Conservation (phyloP, 495 filamentous ascomycete species). For the Aspergillus saccharolyticus region DNA sequence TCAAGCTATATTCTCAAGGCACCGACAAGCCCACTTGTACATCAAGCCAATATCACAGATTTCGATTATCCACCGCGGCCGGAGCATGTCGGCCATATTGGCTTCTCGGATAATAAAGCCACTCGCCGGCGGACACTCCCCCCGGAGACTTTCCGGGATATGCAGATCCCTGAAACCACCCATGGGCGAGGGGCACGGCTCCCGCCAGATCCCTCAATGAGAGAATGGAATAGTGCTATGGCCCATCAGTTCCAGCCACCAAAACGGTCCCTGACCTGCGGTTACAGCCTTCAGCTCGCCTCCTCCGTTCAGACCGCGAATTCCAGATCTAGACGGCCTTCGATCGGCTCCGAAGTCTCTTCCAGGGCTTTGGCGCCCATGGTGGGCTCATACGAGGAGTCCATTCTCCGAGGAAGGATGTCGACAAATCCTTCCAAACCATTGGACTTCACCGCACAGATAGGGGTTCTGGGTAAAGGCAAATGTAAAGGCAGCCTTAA, state of each 20-base stretch:
- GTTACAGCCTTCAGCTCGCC: constrained; percentile 51
- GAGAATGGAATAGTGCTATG: constrained; percentile 47
- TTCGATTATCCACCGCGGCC: constrained; percentile 56
- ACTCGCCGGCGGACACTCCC: constrained; percentile 58
- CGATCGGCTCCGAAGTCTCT: constrained; percentile 67
- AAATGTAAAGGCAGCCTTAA: constrained; percentile 82
- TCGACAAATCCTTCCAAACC: constrained; percentile 94
- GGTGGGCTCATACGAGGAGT: constrained; percentile 98
- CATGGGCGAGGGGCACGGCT: constrained; percentile 16
- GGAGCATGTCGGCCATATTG: constrained; percentile 25
- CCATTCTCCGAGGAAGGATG: constrained; percentile 91
- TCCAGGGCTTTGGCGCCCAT: constrained; percentile 84
- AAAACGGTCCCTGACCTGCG: constrained; percentile 64
- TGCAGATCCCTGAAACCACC: constrained; percentile 33
- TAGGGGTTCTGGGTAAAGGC: constrained; percentile 85
- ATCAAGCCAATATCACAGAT: constrained; percentile 85
- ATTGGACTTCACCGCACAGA: constrained; percentile 89
- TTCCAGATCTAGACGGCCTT: constrained; percentile 59
- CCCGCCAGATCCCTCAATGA: constrained; percentile 18
- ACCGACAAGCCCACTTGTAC: constrained; percentile 87
- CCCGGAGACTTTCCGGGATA: constrained; percentile 47
- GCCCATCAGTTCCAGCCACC: constrained; percentile 67
- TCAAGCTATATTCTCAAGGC: constrained; percentile 80
- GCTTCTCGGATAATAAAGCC: constrained; percentile 43
- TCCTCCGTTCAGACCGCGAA: constrained; percentile 59